Evolutionary conservation across 164 flowering plant species (phyloP).

Genomic region (Macadamia tetraphylla): DNA sequence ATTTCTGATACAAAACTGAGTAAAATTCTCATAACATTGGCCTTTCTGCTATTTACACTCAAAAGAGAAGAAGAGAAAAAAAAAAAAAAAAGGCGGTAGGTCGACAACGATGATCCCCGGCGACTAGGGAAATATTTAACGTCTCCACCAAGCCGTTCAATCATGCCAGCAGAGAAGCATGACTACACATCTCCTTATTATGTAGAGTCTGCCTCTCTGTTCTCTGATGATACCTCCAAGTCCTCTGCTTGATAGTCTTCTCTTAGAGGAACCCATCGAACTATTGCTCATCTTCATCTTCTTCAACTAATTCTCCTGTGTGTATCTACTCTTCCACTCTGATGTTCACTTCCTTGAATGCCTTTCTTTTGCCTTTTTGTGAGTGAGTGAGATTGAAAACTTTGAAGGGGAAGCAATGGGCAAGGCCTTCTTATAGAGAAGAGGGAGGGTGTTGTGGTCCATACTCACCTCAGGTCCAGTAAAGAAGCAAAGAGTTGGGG

Average conservation of each 20-base stretch:
- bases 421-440: slow-evolving; percentile 11
- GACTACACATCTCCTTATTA: slow-evolving; percentile 33
- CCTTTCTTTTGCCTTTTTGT: background rate
- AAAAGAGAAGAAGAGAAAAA: background rate
- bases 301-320: background rate
- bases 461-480: slow-evolving; percentile 7
- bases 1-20: background rate
- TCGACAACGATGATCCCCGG: background rate
- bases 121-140: background rate
- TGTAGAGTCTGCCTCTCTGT: slow-evolving; percentile 34
- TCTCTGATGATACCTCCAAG: slow-evolving; percentile 29
- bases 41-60: slow-evolving; percentile 5
- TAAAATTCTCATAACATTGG: background rate
- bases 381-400: background rate
- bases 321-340: background rate
- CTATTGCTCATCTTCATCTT: slow-evolving; percentile 24
- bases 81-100: too few species aligned
- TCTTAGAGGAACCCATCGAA: slow-evolving; percentile 24
- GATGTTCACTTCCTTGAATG: background rate
- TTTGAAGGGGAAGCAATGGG: slow-evolving; percentile 6
- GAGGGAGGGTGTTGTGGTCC: slow-evolving; percentile 11
- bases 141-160: slow-evolving; percentile 1
- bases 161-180: slow-evolving; percentile 37
- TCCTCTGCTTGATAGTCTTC: slow-evolving; percentile 26
- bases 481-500: slow-evolving; percentile 7